Conservation (phyloP, 2,329 filamentous ascomycete genomes). For the Arthroderma sp. region DNA sequence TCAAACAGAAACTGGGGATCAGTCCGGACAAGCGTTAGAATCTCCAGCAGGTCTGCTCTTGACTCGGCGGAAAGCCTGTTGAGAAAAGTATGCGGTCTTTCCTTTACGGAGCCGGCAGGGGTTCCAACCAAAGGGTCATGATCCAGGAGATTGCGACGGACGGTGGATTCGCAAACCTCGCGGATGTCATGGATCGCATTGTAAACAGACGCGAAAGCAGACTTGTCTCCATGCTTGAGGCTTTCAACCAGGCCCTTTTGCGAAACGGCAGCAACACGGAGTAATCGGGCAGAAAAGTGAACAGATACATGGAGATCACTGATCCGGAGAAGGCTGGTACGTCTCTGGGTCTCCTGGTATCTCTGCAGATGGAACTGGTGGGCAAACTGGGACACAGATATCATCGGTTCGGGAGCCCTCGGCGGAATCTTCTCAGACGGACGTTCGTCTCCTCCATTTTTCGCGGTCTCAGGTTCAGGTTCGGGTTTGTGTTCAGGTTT, state of each 20-base stretch:
- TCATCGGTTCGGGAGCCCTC: neutral
- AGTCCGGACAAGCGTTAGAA: slow-evolving; percentile 69
- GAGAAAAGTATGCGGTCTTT: slow-evolving; percentile 29
- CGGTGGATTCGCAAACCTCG: slow-evolving; percentile 30
- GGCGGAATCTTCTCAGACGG: neutral
- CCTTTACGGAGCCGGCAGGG: slow-evolving; percentile 27
- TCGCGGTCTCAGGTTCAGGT: neutral
- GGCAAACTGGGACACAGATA: slow-evolving; percentile 37
- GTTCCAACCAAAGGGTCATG: slow-evolving; percentile 26
- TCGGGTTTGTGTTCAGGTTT: neutral
- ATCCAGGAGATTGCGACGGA: slow-evolving; percentile 24
- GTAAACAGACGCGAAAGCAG: slow-evolving; percentile 34
- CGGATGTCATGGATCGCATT: slow-evolving; percentile 35
- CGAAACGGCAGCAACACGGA: slow-evolving; percentile 31
- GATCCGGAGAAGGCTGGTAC: slow-evolving; percentile 30
- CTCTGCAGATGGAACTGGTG: slow-evolving; percentile 31
- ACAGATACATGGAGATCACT: slow-evolving; percentile 33
- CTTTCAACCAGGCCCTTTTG: slow-evolving; percentile 36
- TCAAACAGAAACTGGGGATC: slow-evolving; percentile 81
- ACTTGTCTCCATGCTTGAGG: slow-evolving; percentile 35
- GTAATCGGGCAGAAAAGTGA: slow-evolving; percentile 32
- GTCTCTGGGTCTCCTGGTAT: slow-evolving; percentile 32
- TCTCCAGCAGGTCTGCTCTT: slow-evolving; percentile 62
- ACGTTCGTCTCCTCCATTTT: neutral
- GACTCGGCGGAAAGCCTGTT: slow-evolving; percentile 63